Conservation (phyloP, 495 filamentous ascomycete species). For the Bryoglossum gracile region DNA sequence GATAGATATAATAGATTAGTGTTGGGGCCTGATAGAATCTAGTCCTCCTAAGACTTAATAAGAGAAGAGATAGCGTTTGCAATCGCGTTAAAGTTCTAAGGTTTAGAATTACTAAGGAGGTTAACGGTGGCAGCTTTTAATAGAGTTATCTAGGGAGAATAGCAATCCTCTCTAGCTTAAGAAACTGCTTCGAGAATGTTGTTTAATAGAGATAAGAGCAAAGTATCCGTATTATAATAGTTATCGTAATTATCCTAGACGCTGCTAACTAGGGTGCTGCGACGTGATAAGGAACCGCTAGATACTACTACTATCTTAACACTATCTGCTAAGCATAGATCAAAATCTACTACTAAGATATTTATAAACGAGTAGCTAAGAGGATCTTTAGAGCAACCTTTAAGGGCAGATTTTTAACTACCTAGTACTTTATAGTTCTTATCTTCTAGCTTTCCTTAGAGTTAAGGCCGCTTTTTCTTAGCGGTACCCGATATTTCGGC, state of each 20-base stretch:
- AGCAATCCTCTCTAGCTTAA: background rate
- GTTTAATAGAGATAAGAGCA: constrained; percentile 2
- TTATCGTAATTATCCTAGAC: constrained; percentile 9
- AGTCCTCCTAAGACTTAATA: constrained; percentile 11
- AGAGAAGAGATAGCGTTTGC: constrained; percentile 9
- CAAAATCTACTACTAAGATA: constrained; percentile 5
- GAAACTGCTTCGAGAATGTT: constrained; percentile 6
- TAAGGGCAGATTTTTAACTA: constrained; percentile 9
- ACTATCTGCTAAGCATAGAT: constrained; percentile 3
- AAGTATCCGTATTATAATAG: constrained; percentile 5
- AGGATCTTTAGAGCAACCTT: background rate
- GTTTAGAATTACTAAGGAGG: constrained; percentile 4
- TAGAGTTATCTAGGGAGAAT: constrained; percentile 6
- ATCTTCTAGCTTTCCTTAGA: constrained; percentile 16
- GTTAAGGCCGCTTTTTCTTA: constrained; percentile 12
- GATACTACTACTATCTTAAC: constrained; percentile 6
- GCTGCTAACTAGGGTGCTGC: constrained; percentile 7
- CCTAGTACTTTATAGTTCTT: constrained; percentile 9
- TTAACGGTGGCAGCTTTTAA: constrained; percentile 2
- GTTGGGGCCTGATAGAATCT: constrained; percentile 5
- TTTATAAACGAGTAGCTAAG: constrained; percentile 5
- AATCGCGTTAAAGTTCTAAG: constrained; percentile 5
- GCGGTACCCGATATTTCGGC: constrained; percentile 11
- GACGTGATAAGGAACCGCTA: constrained; percentile 13
- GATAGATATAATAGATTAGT: constrained; percentile 8